phyloP scores from a whole-genome alignment of 768 basidiomycete genomes.

The Lactarius hengduanensis region DNA sequence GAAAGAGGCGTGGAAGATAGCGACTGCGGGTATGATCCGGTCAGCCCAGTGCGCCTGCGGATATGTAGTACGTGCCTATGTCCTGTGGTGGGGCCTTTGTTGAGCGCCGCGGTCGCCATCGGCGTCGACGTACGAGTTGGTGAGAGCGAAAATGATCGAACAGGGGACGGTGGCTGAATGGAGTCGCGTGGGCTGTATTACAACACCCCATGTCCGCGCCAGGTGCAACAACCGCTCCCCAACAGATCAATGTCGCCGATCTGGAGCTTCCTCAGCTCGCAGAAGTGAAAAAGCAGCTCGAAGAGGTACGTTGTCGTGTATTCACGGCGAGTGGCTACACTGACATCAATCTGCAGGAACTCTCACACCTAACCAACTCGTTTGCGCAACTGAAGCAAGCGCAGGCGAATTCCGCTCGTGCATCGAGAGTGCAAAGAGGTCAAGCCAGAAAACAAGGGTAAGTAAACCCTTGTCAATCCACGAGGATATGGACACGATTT shows the following conservation, averaged over 20 bases:
- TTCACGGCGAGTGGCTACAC: background rate
- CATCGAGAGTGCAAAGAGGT: slow-evolving; percentile 78
- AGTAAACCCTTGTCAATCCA: background rate
- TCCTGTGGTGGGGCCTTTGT: slow-evolving; percentile 17
- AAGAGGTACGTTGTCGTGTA: slow-evolving; percentile 53
- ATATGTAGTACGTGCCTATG: background rate
- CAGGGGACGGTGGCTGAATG: background rate
- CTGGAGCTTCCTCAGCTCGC: slow-evolving; percentile 83
- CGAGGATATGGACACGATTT: background rate
- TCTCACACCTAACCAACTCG: slow-evolving; percentile 87
- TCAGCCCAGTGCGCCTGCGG: background rate
- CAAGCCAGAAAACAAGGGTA: slow-evolving; percentile 65
- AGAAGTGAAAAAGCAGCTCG: slow-evolving; percentile 88
- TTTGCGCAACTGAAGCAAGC: slow-evolving; percentile 92
- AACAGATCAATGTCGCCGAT: slow-evolving; percentile 78
- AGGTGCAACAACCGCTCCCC: slow-evolving; percentile 37
- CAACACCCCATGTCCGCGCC: background rate
- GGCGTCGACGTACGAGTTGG: background rate
- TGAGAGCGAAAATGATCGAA: background rate
- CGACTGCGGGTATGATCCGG: slow-evolving; percentile 45
- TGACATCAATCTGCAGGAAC: slow-evolving; percentile 55
- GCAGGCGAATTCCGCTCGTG: slow-evolving; percentile 87
- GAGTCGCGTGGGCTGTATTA: background rate
- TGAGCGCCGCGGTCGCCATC: slow-evolving; percentile 12
- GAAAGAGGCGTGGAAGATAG: slow-evolving; percentile 82